These are phyloP conservation scores for Aphanomyces astaci DNA, from an alignment of 352 stramenopile genomes.

Conservation along the genomic window DNA sequence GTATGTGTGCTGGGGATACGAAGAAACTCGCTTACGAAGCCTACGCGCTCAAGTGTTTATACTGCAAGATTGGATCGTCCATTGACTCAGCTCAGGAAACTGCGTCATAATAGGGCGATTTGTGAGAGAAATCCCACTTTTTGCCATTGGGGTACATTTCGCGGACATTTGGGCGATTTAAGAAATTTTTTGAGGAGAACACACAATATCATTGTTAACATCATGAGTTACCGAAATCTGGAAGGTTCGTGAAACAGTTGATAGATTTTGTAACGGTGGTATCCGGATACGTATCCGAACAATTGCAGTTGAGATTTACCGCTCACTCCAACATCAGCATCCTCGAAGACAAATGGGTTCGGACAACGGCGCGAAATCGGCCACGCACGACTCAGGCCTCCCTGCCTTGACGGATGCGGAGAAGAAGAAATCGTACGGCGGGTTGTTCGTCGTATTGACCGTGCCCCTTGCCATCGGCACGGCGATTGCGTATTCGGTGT, in stretches of 20 bases:
- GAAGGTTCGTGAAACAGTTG: background rate
- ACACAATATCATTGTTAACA: background rate
- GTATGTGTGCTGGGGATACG: no score
- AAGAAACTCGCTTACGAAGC: no score
- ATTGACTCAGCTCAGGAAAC: no score
- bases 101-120: no score
- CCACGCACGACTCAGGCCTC: background rate
- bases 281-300: background rate
- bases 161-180: background rate
- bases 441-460: background rate
- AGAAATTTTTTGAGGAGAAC: background rate
- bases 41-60: no score
- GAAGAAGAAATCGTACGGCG: background rate
- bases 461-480: conserved; percentile 3
- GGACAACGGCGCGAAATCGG: conserved; percentile 9
- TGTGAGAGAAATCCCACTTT: no score
- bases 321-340: background rate
- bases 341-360: background rate
- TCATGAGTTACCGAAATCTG: background rate
- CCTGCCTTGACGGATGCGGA: conserved; percentile 15
- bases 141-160: background rate
- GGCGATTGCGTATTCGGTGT: conserved; percentile 3
- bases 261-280: background rate
- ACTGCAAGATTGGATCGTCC: no score
- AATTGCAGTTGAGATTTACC: background rate